Percentiles rank a stretch among this genome's conserved stretches.
phyloP scores from a whole-genome alignment of 1,284 basidiomycete species.

The Puccinia coronata region DNA sequence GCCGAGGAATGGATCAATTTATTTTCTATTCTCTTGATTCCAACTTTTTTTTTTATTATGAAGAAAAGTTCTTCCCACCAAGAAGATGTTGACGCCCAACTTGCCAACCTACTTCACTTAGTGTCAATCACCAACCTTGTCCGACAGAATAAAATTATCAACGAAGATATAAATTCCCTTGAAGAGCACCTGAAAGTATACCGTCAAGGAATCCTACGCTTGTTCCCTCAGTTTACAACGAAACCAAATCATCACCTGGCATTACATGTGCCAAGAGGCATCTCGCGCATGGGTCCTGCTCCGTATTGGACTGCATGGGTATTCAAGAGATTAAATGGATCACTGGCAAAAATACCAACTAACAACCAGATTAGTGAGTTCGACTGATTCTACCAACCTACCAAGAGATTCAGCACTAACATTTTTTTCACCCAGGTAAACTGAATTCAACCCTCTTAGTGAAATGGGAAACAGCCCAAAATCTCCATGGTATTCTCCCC shows the following conservation, averaged over 20 bases:
- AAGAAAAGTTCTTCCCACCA: neutral
- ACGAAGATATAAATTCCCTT: slow-evolving; percentile 14
- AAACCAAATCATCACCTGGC: slow-evolving; percentile 44
- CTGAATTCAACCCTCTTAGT: neutral
- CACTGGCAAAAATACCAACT: slow-evolving; percentile 63
- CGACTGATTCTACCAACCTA: neutral
- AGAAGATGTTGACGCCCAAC: neutral
- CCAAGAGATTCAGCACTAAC: neutral
- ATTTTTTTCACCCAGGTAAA: neutral
- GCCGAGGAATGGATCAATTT: slow-evolving; percentile 26
- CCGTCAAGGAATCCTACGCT: neutral
- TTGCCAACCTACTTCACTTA: neutral
- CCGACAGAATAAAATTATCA: neutral
- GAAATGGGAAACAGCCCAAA: neutral
- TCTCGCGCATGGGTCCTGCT: slow-evolving; percentile 13
- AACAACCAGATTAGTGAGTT: slow-evolving; percentile 2
- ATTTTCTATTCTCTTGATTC: slow-evolving; percentile 3
- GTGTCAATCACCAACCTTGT: slow-evolving; percentile 5
- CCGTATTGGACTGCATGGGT: slow-evolving; percentile 39
- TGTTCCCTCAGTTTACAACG: slow-evolving; percentile 8
- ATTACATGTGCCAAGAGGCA: slow-evolving; percentile 25
- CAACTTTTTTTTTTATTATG: slow-evolving; percentile 12
- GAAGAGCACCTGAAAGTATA: slow-evolving; percentile 20
- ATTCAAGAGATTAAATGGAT: slow-evolving; percentile 16
- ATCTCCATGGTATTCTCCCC: neutral